Percentiles rank a stretch among this genome's conserved stretches.
Evolutionary conservation across 2,329 filamentous ascomycete genomes (phyloP).

Genomic region (Fusarium scirpi): DNA sequence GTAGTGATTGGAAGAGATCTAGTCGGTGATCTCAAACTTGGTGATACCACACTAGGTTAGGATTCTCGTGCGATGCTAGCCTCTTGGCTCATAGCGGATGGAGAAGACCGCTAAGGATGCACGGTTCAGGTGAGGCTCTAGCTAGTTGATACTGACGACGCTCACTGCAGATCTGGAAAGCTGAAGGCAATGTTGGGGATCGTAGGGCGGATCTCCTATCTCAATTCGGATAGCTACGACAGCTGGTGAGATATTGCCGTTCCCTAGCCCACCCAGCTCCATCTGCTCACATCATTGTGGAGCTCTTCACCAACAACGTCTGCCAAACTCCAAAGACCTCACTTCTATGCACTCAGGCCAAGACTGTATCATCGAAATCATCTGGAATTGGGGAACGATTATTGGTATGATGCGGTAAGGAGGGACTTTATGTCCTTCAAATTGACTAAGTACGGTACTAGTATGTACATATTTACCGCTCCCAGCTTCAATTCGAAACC

Average conservation of each 20-base stretch:
- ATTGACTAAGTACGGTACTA: neutral
- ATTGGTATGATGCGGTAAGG: neutral
- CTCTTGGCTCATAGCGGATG: neutral
- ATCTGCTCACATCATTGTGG: neutral
- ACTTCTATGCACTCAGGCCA: neutral
- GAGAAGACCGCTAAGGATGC: neutral
- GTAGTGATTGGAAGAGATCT: neutral
- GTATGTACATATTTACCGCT: neutral
- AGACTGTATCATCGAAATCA: neutral
- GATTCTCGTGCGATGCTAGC: neutral
- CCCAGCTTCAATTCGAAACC: neutral
- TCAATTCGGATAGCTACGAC: neutral
- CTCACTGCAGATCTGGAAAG: neutral
- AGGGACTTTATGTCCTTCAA: neutral
- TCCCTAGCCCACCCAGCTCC: neutral
- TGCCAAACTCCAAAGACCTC: neutral
- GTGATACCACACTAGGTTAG: too few relatives aligned
- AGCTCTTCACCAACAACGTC: neutral
- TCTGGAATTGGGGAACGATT: neutral
- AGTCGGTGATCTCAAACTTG: too few relatives aligned
- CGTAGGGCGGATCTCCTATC: neutral
- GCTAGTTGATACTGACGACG: neutral
- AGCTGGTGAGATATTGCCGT: neutral
- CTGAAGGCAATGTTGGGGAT: neutral
- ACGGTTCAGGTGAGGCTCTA: conserved; percentile 4